These are phyloP conservation scores for Termitomyces sp. DNA, from an alignment of 1,284 basidiomycete species.

Conservation along the genomic window DNA sequence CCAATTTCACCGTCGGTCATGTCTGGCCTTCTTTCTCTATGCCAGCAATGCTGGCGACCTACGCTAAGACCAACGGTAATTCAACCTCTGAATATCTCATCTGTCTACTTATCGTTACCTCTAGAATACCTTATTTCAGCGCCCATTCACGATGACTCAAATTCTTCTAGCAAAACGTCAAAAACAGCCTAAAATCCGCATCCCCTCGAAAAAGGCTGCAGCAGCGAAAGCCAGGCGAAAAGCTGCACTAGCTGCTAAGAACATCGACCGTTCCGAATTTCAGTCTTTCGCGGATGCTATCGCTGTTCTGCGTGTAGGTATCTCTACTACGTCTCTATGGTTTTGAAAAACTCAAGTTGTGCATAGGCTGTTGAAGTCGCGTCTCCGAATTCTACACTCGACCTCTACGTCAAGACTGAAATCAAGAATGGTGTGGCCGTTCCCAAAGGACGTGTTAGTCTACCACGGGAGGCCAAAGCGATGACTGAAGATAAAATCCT, in stretches of 20 bases:
- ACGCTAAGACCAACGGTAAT: conserved; percentile 9
- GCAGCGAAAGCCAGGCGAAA: conserved; percentile 40
- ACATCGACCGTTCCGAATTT: conserved; percentile 18
- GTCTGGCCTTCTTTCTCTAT: conserved; percentile 22
- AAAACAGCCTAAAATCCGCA: conserved; percentile 44
- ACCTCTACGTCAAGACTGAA: conserved; percentile 76
- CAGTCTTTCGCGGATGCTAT: conserved; percentile 52
- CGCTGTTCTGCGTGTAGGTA: conserved; percentile 60
- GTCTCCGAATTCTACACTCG: conserved; percentile 70
- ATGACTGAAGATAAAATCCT: conserved; percentile 71
- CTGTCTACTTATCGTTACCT: not conserved
- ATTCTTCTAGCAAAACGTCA: conserved; percentile 42
- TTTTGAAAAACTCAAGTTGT: not conserved
- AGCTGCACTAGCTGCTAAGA: conserved; percentile 14
- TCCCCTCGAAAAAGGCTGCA: conserved; percentile 60
- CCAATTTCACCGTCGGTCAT: conserved; percentile 4
- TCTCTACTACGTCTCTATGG: not conserved
- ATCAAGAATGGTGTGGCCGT: conserved; percentile 70
- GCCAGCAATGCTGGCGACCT: conserved; percentile 27
- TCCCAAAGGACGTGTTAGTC: conserved; percentile 66
- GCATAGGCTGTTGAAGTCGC: conserved; percentile 75
- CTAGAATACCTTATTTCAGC: conserved; percentile 17
- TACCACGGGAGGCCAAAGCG: conserved; percentile 67
- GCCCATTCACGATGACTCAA: conserved; percentile 49
- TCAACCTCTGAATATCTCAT: not conserved